A percentile compares a stretch with the other conserved stretches of the same genome.
Conservation (phyloP, 1,139 yeast species). For the Zhuliangozyma blackwelliae region DNA sequence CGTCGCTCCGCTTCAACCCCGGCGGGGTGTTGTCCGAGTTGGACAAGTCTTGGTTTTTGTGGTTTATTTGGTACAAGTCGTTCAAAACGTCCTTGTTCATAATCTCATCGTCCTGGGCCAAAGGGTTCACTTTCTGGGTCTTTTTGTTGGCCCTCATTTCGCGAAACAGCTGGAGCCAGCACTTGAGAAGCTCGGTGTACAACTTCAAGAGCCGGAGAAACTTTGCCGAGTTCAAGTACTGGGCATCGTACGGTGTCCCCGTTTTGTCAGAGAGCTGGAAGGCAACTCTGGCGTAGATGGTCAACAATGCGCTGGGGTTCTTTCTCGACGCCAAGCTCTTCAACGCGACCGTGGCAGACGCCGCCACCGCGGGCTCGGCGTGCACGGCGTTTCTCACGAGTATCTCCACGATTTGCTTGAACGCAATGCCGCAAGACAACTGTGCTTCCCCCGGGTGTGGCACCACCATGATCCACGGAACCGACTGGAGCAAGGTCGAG, state of each 20-base stretch:
- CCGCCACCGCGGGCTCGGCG: constrained; percentile 54
- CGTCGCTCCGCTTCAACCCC: constrained; percentile 48
- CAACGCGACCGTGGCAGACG: constrained; percentile 60
- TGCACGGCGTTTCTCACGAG: constrained; percentile 76
- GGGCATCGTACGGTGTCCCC: constrained; percentile 45
- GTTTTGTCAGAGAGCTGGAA: constrained; percentile 71
- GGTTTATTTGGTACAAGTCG: constrained; percentile 42
- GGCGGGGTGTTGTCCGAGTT: constrained; percentile 14
- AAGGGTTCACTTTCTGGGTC: constrained; percentile 20
- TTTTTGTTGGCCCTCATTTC: constrained; percentile 16
- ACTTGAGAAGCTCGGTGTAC: constrained; percentile 71
- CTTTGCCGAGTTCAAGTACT: constrained; percentile 52
- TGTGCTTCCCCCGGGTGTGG: constrained; percentile 24
- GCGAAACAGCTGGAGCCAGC: constrained; percentile 72
- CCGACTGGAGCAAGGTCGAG: constrained; percentile 61
- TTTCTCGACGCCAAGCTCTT: constrained; percentile 62
- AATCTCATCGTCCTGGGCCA: constrained; percentile 35
- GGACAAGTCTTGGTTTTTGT: constrained; percentile 31
- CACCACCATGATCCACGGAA: constrained; percentile 61
- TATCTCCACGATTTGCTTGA: constrained; percentile 65
- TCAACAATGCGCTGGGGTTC: constrained; percentile 69
- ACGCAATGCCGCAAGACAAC: constrained; percentile 40
- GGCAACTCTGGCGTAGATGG: constrained; percentile 73
- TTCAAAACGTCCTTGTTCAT: constrained; percentile 41
- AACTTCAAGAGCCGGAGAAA: constrained; percentile 60